Percentiles rank a stretch among this genome's conserved stretches.
Conservation (phyloP, 2,329 filamentous ascomycete genomes). For the Metarhizium sp. region DNA sequence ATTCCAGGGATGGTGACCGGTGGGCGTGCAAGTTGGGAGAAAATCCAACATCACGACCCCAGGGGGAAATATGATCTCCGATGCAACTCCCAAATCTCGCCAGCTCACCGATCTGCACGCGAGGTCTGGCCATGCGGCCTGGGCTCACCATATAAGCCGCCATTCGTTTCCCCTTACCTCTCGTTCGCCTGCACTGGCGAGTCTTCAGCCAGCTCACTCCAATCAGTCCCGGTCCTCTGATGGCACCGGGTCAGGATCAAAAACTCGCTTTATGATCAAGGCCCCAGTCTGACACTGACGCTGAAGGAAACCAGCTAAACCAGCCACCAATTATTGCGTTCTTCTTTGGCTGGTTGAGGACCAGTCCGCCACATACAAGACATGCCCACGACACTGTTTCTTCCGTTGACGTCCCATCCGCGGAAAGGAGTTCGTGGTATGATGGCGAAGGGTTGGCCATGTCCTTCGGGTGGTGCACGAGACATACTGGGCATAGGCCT, state of each 20-base stretch:
- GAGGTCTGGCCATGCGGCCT: not conserved
- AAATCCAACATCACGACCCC: not conserved
- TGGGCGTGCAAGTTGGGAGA: not conserved
- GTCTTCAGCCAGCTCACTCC: not conserved
- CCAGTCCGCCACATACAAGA: conserved; percentile 22
- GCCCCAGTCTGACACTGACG: not conserved
- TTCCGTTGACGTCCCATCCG: not conserved
- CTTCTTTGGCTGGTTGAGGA: conserved; percentile 16
- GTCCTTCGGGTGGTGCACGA: not conserved
- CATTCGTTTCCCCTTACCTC: too few relatives aligned
- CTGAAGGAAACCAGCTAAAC: conserved; percentile 6
- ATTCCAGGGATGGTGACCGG: not conserved
- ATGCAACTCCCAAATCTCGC: not conserved
- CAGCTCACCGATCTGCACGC: not conserved
- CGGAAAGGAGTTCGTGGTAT: not conserved
- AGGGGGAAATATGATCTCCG: not conserved
- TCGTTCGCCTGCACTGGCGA: too few relatives aligned
- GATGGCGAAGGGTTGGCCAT: not conserved
- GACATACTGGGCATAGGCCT: not conserved
- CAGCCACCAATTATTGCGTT: conserved; percentile 11
- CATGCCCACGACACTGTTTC: conserved; percentile 19
- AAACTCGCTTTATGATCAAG: not conserved
- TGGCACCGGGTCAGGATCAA: not conserved
- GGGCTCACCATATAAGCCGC: too few relatives aligned
- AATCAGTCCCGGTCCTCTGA: too few relatives aligned